Evolutionary conservation across 78 protist species (phyloP), one percentile per base, ranked within the genome.

Genomic region (Paratrimastix pyriformis): DNA sequence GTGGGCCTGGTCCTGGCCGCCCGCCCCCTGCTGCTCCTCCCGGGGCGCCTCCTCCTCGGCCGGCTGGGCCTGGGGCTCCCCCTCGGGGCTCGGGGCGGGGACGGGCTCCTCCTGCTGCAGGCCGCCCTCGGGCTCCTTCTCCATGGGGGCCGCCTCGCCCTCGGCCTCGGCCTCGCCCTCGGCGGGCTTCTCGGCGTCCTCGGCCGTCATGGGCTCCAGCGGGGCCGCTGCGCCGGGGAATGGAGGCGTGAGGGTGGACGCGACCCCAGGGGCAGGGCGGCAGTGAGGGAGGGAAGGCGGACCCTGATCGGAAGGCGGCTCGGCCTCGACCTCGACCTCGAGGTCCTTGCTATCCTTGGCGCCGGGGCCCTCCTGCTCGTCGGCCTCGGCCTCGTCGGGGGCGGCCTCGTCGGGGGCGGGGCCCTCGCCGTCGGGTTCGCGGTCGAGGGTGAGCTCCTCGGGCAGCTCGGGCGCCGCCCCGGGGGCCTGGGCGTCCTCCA

Each of bases 71-170:
- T n/a, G n/a, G n/a, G n/a, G n/a, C n/a, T n/a, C n/a, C n/a, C n/a
- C n/a, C n/a, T n/a, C n/a, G n/a, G n/a, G n/a, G n/a, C n/a, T n/a
- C n/a, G n/a, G n/a, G n/a, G n/a, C n/a, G n/a, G n/a, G n/a, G n/a
- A n/a, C n/a, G n/a, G n/a, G n/a, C n/a, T n/a, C n/a, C 46, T 60
- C 42, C 74, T 82, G 74, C 7, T 79, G 69, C 75, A 64, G 74
- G 35, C 78, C 65, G 11, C 59, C 74, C 58, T 76, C 83, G 54
- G 58, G 65, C 30, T 84, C 83, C 29, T 80, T 71, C 9, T 75
- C 71, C 5, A 78, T 70, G 2, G 44, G 32, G 13, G 69, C 69
- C 32, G 3, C 70, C 40, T 44, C 74, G 9, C n/a, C 30, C 59
- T 1, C 74, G 42, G 7, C 60, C 29, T 69, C 74, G 30, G 7